phyloP scores from a whole-genome alignment of 2,329 filamentous ascomycete genomes.

The Ceratocystis ficicola region DNA sequence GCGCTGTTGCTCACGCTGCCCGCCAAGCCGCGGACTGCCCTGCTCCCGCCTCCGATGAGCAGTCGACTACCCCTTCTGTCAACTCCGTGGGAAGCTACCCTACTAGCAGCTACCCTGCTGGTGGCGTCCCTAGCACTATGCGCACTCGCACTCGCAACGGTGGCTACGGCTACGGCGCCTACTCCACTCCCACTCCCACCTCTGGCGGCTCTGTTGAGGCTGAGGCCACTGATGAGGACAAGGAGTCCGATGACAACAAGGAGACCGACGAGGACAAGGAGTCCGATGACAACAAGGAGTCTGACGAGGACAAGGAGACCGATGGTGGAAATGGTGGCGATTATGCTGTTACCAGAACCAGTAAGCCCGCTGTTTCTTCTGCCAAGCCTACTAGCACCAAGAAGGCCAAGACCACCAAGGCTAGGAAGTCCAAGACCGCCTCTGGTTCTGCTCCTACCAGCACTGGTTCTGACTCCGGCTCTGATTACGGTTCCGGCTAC shows the following conservation, averaged over 20 bases:
- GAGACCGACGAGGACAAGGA: not conserved
- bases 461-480: not conserved
- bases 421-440: conserved; percentile 25
- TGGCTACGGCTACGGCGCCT: no score
- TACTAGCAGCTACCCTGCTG: conserved; percentile 23
- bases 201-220: not conserved
- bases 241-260: not conserved
- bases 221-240: not conserved
- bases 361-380: conserved; percentile 17
- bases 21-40: conserved; percentile 23
- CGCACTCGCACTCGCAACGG: not conserved
- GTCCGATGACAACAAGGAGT: not conserved
- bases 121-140: not conserved
- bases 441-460: not conserved
- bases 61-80: not conserved
- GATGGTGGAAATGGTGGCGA: not conserved
- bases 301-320: not conserved
- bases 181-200: not conserved
- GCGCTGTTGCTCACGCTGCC: conserved; percentile 20
- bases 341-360: not conserved
- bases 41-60: conserved; percentile 22
- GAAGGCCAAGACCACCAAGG: conserved; percentile 24
- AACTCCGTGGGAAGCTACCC: conserved; percentile 26
- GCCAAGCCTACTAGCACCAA: conserved; percentile 27
- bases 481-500: not conserved